Evolutionary conservation across 805 yeast species (phyloP).

Genomic region (Sungouiozyma ichnusensis): DNA sequence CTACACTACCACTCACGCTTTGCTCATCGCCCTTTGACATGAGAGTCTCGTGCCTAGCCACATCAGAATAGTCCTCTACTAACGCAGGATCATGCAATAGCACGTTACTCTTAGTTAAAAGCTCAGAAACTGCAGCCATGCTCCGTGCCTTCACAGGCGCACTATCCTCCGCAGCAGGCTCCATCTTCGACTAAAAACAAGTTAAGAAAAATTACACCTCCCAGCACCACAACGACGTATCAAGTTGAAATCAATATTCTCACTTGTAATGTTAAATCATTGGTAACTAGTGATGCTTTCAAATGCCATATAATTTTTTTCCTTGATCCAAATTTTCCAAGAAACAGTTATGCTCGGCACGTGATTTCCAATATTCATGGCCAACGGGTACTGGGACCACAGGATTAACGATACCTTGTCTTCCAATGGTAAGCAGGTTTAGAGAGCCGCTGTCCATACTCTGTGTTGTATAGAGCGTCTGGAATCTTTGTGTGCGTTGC

Average conservation of each 20-base stretch:
- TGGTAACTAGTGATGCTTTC: not conserved
- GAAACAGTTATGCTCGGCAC: too few relatives aligned
- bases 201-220: not conserved
- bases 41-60: conserved; percentile 3
- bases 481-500: conserved; percentile 13
- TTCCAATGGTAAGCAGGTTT: conserved; percentile 25
- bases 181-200: not conserved
- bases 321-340: not conserved
- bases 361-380: too few relatives aligned
- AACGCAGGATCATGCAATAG: conserved; percentile 23
- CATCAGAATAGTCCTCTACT: conserved; percentile 24
- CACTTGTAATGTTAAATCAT: not conserved
- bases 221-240: not conserved
- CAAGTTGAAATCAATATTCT: too few relatives aligned
- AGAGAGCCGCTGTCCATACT: conserved; percentile 12
- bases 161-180: conserved; percentile 4
- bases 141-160: conserved; percentile 1
- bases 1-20: conserved; percentile 24
- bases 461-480: conserved; percentile 8
- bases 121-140: conserved; percentile 6
- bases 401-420: conserved; percentile 15
- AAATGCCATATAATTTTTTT: not conserved
- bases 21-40: conserved; percentile 7
- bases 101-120: not conserved
- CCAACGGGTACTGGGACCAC: not conserved